Evolutionary conservation across 306 rosid genomes (phyloP).

Genomic region (Vigna reflexopilosa): DNA sequence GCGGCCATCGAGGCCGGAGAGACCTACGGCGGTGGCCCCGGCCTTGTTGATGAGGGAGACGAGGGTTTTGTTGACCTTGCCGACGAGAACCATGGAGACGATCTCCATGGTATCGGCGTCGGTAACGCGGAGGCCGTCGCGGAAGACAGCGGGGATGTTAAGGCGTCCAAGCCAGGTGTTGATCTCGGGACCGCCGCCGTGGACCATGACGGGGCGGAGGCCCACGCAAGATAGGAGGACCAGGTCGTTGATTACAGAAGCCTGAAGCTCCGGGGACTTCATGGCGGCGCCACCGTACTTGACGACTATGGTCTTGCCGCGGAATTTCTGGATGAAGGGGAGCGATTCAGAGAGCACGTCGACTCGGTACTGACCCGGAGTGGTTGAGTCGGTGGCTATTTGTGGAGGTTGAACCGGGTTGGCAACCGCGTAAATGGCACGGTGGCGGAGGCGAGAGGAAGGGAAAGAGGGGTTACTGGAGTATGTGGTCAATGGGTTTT

Average conservation of each 20-base stretch:
- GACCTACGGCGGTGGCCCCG: constrained; percentile 86
- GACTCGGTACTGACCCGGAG: constrained; percentile 81
- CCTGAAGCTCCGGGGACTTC: constrained; percentile 82
- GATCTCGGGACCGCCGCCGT: constrained; percentile 98
- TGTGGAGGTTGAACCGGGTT: constrained; percentile 37
- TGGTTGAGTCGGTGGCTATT: constrained; percentile 2
- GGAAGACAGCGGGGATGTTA: constrained; percentile 78
- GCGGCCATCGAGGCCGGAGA: constrained; percentile 84
- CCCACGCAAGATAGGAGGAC: constrained; percentile 93
- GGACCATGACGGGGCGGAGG: constrained; percentile 83
- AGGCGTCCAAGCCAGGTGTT: constrained; percentile 88
- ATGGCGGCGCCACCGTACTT: constrained; percentile 98
- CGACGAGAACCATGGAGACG: constrained; percentile 95
- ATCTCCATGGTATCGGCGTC: constrained; percentile 90
- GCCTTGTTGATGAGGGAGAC: constrained; percentile 82
- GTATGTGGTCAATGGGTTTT: constrained; percentile 17
- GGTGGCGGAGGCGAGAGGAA: constrained; percentile 16
- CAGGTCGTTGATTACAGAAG: constrained; percentile 89
- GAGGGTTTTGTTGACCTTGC: constrained; percentile 77
- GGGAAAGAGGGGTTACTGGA: constrained; percentile 33
- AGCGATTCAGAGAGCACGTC: constrained; percentile 93
- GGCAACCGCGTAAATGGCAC: constrained; percentile 31
- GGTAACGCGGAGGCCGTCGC: constrained; percentile 91
- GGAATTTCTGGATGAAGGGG: constrained; percentile 92
- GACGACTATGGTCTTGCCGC: constrained; percentile 92